Base-by-base conservation (phyloP, 2,329 filamentous ascomycete species). In the Paraphoma sp. region DNA sequence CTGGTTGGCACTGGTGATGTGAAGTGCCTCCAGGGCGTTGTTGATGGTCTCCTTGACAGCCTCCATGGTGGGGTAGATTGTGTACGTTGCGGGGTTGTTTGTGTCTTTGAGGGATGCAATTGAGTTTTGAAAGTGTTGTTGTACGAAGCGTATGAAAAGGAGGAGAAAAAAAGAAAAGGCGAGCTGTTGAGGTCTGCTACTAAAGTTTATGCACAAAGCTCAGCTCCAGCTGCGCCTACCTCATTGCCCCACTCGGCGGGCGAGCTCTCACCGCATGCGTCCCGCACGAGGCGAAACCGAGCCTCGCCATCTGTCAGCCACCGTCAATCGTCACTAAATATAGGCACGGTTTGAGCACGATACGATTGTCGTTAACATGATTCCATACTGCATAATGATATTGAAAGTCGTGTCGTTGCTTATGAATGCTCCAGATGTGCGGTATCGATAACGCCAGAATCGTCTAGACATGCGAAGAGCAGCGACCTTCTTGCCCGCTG, bases 41-140 rank as follows among this genome's bases (percentile, higher is more conserved):
- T 76, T 78, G 59, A 78, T 68, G 53, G 70, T 71, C 52, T 76
- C 75, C 61, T 76, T 79, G 58, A 80, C 74, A 50, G 78, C 72
- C 43, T 76, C 74, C 67, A 79, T 79, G 73, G 63, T 65, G 71
- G 63, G 71, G 51, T 49, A 62, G 51, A 45, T 48, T 50, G 48
- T 23, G 11, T 12, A 14, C 36, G 14, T 48, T 10, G 14, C 12
- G 29, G 29, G 18, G 40, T 18, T 28, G 16, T 17, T 16, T 40
- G 14, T 16, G 48, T 36, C 14, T 29, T 28, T 30, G 10, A 29
- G 50, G 49, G 57, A 44, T 52, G 55, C 45, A 62, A 56, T 60
- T 59, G 60, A 42, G 38, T 42, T 43, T 16, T 18, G 41, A 31
- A 14, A 33, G 43, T 16, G 18, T 6, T 38, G 17, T 49, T 23